Evolutionary conservation across 2,329 filamentous ascomycete species (phyloP).

Genomic region (Hypoxylon rubiginosum): DNA sequence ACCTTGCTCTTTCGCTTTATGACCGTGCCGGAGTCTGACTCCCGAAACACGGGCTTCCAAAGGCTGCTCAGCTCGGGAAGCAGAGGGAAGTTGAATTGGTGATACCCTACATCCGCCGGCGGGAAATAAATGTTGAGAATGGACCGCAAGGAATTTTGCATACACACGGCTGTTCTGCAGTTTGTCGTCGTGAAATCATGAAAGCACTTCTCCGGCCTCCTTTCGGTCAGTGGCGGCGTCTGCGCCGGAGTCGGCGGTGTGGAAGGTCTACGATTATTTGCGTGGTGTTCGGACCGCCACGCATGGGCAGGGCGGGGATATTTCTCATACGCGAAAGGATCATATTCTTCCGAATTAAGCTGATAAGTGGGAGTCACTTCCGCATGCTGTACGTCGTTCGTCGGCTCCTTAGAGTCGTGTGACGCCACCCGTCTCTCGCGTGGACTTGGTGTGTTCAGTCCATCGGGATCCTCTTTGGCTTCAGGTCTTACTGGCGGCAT

Average conservation of each 20-base stretch:
- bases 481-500: slow-evolving; percentile 35
- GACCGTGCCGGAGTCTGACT: slow-evolving; percentile 50
- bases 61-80: slow-evolving; percentile 64
- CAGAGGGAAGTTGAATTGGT: slow-evolving; percentile 62
- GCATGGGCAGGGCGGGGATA: slow-evolving; percentile 29
- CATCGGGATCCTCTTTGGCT: slow-evolving; percentile 21
- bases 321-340: slow-evolving; percentile 57
- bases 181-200: slow-evolving; percentile 59
- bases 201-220: slow-evolving; percentile 56
- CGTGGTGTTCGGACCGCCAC: slow-evolving; percentile 20
- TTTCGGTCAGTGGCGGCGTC: slow-evolving; percentile 56
- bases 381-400: slow-evolving; percentile 18
- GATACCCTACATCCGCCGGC: slow-evolving; percentile 60
- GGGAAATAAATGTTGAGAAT: slow-evolving; percentile 66
- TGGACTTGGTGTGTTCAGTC: slow-evolving; percentile 15
- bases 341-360: slow-evolving; percentile 59
- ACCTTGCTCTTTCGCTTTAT: slow-evolving; percentile 57
- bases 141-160: slow-evolving; percentile 70
- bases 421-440: slow-evolving; percentile 13
- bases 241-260: slow-evolving; percentile 59
- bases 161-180: slow-evolving; percentile 63
- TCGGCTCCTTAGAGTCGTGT: slow-evolving; percentile 19
- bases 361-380: slow-evolving; percentile 34
- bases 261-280: slow-evolving; percentile 24
- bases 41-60: slow-evolving; percentile 67